Base-by-base conservation (phyloP, 768 basidiomycete genomes). In the Suillus americanus region DNA sequence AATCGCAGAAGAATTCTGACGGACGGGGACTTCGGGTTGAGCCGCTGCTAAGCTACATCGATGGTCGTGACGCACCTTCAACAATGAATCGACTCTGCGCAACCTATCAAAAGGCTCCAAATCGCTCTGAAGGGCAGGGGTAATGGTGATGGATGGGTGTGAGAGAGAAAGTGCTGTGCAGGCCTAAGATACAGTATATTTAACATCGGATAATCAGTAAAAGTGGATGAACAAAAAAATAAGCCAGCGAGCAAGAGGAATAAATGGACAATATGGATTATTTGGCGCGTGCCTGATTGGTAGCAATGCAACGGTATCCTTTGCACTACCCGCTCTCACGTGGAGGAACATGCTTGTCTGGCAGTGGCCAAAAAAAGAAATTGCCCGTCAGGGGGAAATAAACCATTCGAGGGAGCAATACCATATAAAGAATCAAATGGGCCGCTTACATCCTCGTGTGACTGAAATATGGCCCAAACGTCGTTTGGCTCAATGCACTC, bases 91-190 rank as follows among this genome's bases (percentile, higher is more conserved):
- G 65, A 88, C 73, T 59, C 82, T 82, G 69, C 78, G 76, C 65
- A 90, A 78, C 63, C 86, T 87, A 61, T 82, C 76, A 63, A 87
- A 81, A 10, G 88, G 87, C 69, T 88, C 84, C 45, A 90, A 79
- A 69, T 90, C 88, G 62, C 74, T 74, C 72, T 89, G 87, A 56
- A 89, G 83, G 40, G 87, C 89, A 51, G 87, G 80, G 16, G 82
- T 75, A 45, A 84, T 78, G 35, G 81, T 78, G 69, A 88, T 78
- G 10, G 76, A 70, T 8, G 79, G 73, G 60, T 81, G 76, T 46
- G 84, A 80, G 64, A 87, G 79, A 41, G 82, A 78, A 63, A 89
- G 85, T 54, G 84, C 83, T 63, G 79, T 76, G 61, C 79, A 77
- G 40, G 88, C 89, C 88, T 90, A 75, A 68, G 68, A 65, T 66